A percentile compares a stretch with the other conserved stretches of the same genome.
Conservation (phyloP, 225 moss, liverwort and hornwort genomes). For the Bryoerythrophyllum caledonicum region DNA sequence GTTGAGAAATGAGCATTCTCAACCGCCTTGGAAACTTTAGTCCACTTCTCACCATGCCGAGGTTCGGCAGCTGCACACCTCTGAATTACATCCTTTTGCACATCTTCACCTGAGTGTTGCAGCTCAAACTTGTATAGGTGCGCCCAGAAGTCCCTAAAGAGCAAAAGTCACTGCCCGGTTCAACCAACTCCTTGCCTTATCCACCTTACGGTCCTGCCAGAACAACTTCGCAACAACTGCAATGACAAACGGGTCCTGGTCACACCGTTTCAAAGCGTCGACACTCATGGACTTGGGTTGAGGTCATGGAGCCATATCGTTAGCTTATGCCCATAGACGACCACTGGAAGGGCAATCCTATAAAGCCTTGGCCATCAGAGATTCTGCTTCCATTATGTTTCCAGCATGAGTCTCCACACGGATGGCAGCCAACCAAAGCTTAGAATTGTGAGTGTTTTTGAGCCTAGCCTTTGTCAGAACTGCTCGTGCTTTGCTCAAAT, state of each 20-base stretch:
- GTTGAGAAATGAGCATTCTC: constrained; percentile 79
- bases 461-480: constrained; percentile 81
- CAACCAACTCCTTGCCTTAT: constrained; percentile 92
- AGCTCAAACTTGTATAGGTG: constrained; percentile 96
- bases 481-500: constrained; percentile 83
- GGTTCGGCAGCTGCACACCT: constrained; percentile 74
- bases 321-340: constrained; percentile 92
- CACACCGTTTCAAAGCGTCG: constrained; percentile 92
- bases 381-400: constrained; percentile 87
- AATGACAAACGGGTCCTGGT: constrained; percentile 87
- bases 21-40: constrained; percentile 74
- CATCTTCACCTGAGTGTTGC: constrained; percentile 82
- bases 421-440: constrained; percentile 86
- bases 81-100: constrained; percentile 71
- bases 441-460: constrained; percentile 74
- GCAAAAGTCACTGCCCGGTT: constrained; percentile 91
- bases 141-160: constrained; percentile 97
- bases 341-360: constrained; percentile 95
- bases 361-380: constrained; percentile 95
- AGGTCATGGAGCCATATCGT: constrained; percentile 94
- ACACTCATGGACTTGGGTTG: constrained; percentile 86
- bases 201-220: constrained; percentile 97
- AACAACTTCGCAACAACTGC: constrained; percentile 93
- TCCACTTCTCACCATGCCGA: constrained; percentile 80
- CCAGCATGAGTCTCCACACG: constrained; percentile 77